Conservation (phyloP, 1,284 basidiomycete species). For the Cryptococcus hybrid region DNA sequence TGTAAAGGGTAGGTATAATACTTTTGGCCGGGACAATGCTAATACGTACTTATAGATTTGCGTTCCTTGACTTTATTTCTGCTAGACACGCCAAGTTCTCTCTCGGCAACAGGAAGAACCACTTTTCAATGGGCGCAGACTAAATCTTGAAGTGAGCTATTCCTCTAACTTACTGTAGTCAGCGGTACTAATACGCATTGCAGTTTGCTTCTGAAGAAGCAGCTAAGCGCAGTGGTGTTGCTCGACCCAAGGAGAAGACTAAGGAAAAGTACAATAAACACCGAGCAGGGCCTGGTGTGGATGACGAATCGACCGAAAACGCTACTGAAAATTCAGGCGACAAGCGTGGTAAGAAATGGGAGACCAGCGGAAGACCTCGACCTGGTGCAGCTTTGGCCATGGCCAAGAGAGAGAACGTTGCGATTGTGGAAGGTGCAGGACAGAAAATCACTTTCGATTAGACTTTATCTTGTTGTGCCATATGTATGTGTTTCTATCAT, state of each 20-base stretch:
- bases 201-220: constrained; percentile 48
- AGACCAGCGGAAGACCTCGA: constrained; percentile 58
- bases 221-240: constrained; percentile 29
- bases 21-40: not conserved
- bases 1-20: constrained; percentile 79
- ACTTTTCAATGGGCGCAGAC: constrained; percentile 77
- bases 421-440: constrained; percentile 70
- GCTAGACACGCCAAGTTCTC: constrained; percentile 75
- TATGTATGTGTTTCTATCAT: no score
- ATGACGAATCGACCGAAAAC: constrained; percentile 14
- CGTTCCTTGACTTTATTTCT: constrained; percentile 87
- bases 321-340: constrained; percentile 13
- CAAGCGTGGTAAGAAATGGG: constrained; percentile 47
- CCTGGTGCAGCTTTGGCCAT: constrained; percentile 89
- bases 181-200: not conserved
- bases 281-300: constrained; percentile 5
- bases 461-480: not conserved
- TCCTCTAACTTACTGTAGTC: constrained; percentile 11
- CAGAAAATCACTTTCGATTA: constrained; percentile 75
- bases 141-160: constrained; percentile 71
- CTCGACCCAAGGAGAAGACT: constrained; percentile 3
- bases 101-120: constrained; percentile 80
- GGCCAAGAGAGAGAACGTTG: constrained; percentile 79
- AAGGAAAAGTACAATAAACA: constrained; percentile 5
- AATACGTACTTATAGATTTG: constrained; percentile 62